phyloP scores from a whole-genome alignment of 164 flowering plant species.

The Aristolochia fimbriata region DNA sequence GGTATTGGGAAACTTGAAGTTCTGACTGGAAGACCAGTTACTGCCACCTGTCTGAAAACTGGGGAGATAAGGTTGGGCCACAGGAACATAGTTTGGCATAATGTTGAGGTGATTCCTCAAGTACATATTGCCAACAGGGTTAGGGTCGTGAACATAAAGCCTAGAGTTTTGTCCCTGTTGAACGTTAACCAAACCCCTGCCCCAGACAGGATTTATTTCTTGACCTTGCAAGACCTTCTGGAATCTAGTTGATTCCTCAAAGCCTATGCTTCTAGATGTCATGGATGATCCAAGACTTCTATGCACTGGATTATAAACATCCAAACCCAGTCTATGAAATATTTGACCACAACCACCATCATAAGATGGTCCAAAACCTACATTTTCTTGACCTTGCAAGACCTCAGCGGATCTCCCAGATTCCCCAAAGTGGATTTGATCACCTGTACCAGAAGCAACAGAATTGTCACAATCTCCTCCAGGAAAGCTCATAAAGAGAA shows the following conservation, averaged over 20 bases:
- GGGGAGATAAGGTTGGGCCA: conserved; percentile 17
- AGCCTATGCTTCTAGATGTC: conserved; percentile 32
- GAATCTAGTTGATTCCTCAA: conserved; percentile 53
- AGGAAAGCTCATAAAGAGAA: neutral
- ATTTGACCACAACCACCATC: conserved; percentile 44
- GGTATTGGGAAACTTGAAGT: neutral
- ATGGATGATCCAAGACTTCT: conserved; percentile 24
- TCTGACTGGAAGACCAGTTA: conserved; percentile 20
- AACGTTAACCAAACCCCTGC: conserved; percentile 3
- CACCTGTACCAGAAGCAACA: conserved; percentile 32
- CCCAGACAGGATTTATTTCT: conserved; percentile 71
- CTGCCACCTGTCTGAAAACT: conserved; percentile 20
- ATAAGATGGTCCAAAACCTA: conserved; percentile 46
- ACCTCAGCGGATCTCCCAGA: conserved; percentile 84
- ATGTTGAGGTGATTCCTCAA: conserved; percentile 2
- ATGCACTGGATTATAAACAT: conserved; percentile 23
- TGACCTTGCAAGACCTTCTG: conserved; percentile 99
- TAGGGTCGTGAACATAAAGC: conserved; percentile 1
- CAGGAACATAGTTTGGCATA: conserved; percentile 30
- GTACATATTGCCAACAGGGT: conserved; percentile 25
- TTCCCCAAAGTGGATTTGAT: conserved; percentile 63
- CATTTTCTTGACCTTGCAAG: conserved; percentile 99
- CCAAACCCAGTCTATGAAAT: conserved; percentile 38
- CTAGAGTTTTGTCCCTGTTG: neutral
- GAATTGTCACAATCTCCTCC: neutral